Conservation (phyloP, 2,329 filamentous ascomycete species). For the Fusarium devonianum region DNA sequence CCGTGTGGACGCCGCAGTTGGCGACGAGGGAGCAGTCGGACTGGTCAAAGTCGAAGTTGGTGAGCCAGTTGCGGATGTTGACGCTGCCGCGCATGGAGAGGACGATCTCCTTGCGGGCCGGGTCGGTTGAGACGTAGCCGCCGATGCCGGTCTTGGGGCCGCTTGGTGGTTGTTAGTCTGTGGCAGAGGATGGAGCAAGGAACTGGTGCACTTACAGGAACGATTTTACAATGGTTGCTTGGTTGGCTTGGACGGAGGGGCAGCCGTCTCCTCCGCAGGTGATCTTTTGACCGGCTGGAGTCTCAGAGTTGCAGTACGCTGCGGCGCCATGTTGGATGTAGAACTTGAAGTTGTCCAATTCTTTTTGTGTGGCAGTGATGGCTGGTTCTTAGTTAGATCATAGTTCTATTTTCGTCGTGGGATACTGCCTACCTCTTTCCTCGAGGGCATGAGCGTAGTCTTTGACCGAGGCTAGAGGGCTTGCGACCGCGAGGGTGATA, state of each 20-base stretch:
- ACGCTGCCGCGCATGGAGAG: slow-evolving; percentile 66
- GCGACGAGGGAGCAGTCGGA: slow-evolving; percentile 42
- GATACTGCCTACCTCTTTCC: slow-evolving; percentile 44
- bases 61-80: slow-evolving; percentile 68
- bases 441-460: slow-evolving; percentile 42
- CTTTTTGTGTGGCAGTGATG: slow-evolving; percentile 13
- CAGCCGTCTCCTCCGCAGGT: slow-evolving; percentile 55
- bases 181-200: neutral
- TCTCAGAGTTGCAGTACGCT: slow-evolving; percentile 61
- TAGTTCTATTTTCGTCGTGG: neutral
- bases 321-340: slow-evolving; percentile 61
- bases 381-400: slow-evolving; percentile 6
- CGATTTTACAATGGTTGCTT: slow-evolving; percentile 53
- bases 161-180: slow-evolving; percentile 43
- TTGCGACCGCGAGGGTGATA: slow-evolving; percentile 38
- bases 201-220: slow-evolving; percentile 53
- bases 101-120: slow-evolving; percentile 60
- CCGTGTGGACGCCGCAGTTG: slow-evolving; percentile 62
- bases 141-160: slow-evolving; percentile 54
- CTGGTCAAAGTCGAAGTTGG: slow-evolving; percentile 53
- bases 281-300: slow-evolving; percentile 48
- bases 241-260: slow-evolving; percentile 51
- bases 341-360: slow-evolving; percentile 53
- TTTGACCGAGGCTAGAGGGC: slow-evolving; percentile 36
- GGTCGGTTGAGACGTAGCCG: slow-evolving; percentile 61